Evolutionary conservation across 164 flowering plant species (phyloP), one percentile per base, ranked within the genome.

Genomic region (Chimonanthus praecox): DNA sequence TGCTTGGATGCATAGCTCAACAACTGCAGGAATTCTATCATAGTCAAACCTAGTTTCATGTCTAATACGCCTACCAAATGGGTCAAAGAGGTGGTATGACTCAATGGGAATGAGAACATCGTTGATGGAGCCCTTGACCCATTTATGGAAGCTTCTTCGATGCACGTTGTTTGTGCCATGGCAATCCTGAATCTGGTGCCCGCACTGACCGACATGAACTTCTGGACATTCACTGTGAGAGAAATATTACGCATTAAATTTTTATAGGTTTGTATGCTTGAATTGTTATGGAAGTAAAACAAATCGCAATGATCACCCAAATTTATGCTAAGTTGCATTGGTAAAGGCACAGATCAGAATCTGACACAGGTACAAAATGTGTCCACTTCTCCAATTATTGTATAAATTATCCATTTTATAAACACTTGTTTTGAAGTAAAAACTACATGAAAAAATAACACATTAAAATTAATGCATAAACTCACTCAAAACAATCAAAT

Each of bases 1-100:
- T 33, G 98, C 99, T 86, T 95, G 98, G 80, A 93, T 88, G 84
- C 99, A 92, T 8, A 96, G 89, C 83, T 96, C 98, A 49, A 94
- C 94, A 33, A 94, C 81, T 20, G 97, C 98, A 20, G 99, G 99
- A 76, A 96, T 89, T 79, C 98, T 82, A 69, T 95, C 97, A 74
- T 91, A 92, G 75, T 83, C 77, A 54, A 93, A 93, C 64, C 97
- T 81, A 16, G 89, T 88, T 64, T 96, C 95, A 72, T 96, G 98
- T 80, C 81, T 88, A 64, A 95, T 79, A 49, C 99, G 92, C 16
- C 82, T 81, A 49, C 99, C 98, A 85, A 88, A 93, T 21, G 98
- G 99, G 80, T 96, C 99, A 79, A 76, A 94, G 51, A 88, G 86
- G 82, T 96, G 99, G 82, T 92, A 96, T 44, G 98, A 92, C 68